Evolutionary conservation across 768 basidiomycete species (phyloP).

Genomic region (Punctularia strigosozonata): DNA sequence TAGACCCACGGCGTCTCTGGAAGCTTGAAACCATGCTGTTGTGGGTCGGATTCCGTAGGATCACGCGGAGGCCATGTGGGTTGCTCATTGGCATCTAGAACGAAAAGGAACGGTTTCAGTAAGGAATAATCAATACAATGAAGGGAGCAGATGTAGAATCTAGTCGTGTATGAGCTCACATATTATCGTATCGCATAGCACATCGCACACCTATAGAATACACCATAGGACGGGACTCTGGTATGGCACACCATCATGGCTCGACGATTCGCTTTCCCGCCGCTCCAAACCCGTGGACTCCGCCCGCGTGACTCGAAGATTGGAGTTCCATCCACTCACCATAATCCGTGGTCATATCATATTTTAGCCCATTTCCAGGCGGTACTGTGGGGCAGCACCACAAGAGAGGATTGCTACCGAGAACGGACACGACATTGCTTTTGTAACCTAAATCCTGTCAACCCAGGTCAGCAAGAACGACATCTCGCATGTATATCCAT

Average conservation of each 20-base stretch:
- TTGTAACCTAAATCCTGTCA: conserved; percentile 60
- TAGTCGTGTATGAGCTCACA: too few relatives aligned
- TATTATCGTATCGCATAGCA: too few relatives aligned
- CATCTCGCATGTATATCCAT: conserved; percentile 15
- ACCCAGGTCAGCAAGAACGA: conserved; percentile 5
- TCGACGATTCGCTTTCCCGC: too few relatives aligned
- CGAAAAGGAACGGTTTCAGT: not conserved
- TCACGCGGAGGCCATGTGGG: conserved; percentile 69
- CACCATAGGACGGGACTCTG: too few relatives aligned
- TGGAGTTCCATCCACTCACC: conserved; percentile 60
- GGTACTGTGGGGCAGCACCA: conserved; percentile 78
- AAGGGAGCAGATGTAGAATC: too few relatives aligned
- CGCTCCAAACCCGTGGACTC: too few relatives aligned
- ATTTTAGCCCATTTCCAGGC: conserved; percentile 67
- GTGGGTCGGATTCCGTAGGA: conserved; percentile 26
- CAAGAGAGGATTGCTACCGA: conserved; percentile 61
- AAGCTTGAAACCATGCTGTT: conserved; percentile 31
- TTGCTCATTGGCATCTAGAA: conserved; percentile 24
- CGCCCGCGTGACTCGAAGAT: conserved; percentile 2
- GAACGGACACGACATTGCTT: conserved; percentile 63
- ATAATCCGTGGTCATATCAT: conserved; percentile 53
- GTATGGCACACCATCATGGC: too few relatives aligned
- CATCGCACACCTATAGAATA: too few relatives aligned
- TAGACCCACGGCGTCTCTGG: conserved; percentile 79
- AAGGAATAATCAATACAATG: not conserved